Conservation (phyloP, 2,329 filamentous ascomycete species). For the Aphanoascus verrucosus region DNA sequence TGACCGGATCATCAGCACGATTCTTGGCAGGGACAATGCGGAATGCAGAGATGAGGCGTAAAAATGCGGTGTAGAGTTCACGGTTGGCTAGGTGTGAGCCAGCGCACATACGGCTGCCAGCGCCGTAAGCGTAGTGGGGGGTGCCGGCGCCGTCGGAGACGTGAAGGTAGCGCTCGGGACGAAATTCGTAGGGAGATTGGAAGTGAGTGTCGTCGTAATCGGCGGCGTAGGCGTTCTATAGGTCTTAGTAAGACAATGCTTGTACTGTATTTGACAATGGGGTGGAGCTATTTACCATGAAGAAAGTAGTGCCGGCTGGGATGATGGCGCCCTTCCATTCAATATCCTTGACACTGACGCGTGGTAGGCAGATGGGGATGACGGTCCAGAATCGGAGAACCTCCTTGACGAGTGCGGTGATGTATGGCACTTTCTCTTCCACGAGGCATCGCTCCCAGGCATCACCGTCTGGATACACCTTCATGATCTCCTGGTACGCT, state of each 20-base stretch:
- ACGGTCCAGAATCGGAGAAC: slow-evolving; percentile 68
- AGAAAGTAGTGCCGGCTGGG: slow-evolving; percentile 66
- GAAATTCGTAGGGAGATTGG: slow-evolving; percentile 50
- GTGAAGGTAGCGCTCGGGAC: slow-evolving; percentile 60
- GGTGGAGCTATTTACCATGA: slow-evolving; percentile 46
- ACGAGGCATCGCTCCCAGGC: slow-evolving; percentile 64
- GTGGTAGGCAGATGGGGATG: slow-evolving; percentile 65
- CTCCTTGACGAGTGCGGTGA: slow-evolving; percentile 70
- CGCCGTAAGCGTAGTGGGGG: slow-evolving; percentile 53
- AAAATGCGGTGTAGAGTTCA: slow-evolving; percentile 51
- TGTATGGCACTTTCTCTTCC: slow-evolving; percentile 66
- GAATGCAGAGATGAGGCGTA: slow-evolving; percentile 51
- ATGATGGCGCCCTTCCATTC: slow-evolving; percentile 56
- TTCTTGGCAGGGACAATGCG: slow-evolving; percentile 42
- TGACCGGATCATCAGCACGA: slow-evolving; percentile 40
- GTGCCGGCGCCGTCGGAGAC: slow-evolving; percentile 42
- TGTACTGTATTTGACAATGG: too few relatives aligned
- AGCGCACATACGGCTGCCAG: slow-evolving; percentile 53
- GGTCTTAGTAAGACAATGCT: neutral
- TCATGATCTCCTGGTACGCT: slow-evolving; percentile 59
- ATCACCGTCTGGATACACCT: slow-evolving; percentile 60
- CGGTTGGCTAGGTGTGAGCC: slow-evolving; percentile 54
- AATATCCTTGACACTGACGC: slow-evolving; percentile 62
- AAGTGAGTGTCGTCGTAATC: slow-evolving; percentile 63
- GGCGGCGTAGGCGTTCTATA: slow-evolving; percentile 60